Base-by-base conservation (phyloP, 768 basidiomycete species). In the Kwoniella heveanensis region DNA sequence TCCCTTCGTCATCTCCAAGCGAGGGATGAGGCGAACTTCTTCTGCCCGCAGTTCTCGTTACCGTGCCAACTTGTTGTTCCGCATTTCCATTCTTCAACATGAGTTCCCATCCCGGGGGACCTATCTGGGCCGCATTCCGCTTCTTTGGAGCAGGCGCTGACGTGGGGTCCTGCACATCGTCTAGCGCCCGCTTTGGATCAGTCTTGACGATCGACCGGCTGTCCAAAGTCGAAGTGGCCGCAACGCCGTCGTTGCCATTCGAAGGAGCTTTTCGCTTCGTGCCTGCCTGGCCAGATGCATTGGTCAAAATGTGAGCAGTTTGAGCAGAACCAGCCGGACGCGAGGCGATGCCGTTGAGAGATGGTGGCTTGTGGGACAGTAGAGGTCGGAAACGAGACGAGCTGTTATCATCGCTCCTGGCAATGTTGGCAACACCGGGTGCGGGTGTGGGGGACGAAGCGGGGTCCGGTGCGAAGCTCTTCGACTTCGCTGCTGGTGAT, bases 321-420 rank as follows among this genome's bases (percentile, higher is more conserved):
- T 44, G 25, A 15, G 50, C 29, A 3, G 36, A 39, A 25, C 22
- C 37, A 19, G 49, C 30, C 25, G 50, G 37, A 25, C 50, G 49
- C 15, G 58, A 52, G 15, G 58, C 36, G n/a, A 32, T 15, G 3
- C 26, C 13, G 25, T 21, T 46, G 25, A 64, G 56, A 24, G 37
- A 19, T 24, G 62, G 56, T 53, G 51, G 49, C 24, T 44, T 29
- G 21, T 39, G 51, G 1, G 55, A 64, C 25, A 55, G 49, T 8
- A 64, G 29, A 26, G 62, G 62, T 29, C 50, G 48, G 4, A 64
- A 46, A 22, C 36, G 46, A 4, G 62, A 61, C n/a, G 24, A 27
- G n/a, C 49, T 53, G 5, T 52, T 49, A 17, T 48, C 47, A 25
- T 27, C n/a, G 21, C 27, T 48, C 13, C 19, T 26, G n/a, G n/a